These are phyloP conservation scores for Isatis lusitanica DNA, from an alignment of 441 rosid genomes.

Conservation along the genomic window DNA sequence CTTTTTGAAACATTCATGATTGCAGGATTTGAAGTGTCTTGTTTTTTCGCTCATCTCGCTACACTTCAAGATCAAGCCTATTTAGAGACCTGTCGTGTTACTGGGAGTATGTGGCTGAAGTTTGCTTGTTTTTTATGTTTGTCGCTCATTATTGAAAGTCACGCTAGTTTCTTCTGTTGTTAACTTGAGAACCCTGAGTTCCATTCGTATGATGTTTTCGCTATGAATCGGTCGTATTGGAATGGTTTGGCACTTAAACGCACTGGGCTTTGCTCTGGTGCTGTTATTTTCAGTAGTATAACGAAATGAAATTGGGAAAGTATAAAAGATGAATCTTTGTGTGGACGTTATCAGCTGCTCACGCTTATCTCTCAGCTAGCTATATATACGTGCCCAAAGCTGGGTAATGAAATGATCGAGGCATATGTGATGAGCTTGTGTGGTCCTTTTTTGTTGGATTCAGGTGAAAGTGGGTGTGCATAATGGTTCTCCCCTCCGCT, in stretches of 20 bases:
- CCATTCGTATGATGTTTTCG: slow-evolving; percentile 14
- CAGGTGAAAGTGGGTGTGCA: slow-evolving; percentile 16
- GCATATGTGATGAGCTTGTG: slow-evolving; percentile 4
- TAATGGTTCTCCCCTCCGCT: slow-evolving; percentile 23
- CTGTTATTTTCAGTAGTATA: neutral
- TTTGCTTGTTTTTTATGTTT: slow-evolving; percentile 22
- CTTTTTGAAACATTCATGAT: slow-evolving; percentile 27
- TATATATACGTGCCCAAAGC: neutral
- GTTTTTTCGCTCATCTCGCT: slow-evolving; percentile 95
- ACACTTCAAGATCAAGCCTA: slow-evolving; percentile 97
- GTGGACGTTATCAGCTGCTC: neutral
- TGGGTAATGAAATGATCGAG: neutral
- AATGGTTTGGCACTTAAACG: neutral
- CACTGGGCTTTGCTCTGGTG: neutral
- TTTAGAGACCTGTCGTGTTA: slow-evolving; percentile 39
- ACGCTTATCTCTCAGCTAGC: neutral
- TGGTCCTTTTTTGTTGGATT: slow-evolving; percentile 13
- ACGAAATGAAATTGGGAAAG: neutral
- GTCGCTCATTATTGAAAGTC: slow-evolving; percentile 13
- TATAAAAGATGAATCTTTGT: neutral
- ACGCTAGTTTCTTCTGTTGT: slow-evolving; percentile 29
- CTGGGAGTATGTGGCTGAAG: neutral
- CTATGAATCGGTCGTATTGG: slow-evolving; percentile 3
- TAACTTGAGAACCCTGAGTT: slow-evolving; percentile 20
- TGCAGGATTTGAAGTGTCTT: slow-evolving; percentile 97